Evolutionary conservation across 2,329 filamentous ascomycete species (phyloP).

Genomic region (Fusarium vanettenii): DNA sequence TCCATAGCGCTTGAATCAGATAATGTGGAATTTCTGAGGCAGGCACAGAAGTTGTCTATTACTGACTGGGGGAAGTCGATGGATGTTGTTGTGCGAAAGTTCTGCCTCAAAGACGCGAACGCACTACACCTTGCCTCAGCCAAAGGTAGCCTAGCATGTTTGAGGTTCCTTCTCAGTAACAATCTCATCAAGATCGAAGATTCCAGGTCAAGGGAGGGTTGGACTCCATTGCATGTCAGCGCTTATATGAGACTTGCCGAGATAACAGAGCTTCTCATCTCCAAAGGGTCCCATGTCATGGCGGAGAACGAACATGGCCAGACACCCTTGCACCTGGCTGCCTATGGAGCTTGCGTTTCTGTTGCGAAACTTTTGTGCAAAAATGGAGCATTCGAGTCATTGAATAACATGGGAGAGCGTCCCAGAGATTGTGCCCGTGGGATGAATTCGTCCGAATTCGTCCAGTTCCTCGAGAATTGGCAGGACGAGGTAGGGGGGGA

Average conservation of each 20-base stretch:
- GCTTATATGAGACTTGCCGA: not conserved
- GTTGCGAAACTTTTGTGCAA: not conserved
- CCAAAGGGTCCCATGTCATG: not conserved
- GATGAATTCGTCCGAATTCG: not conserved
- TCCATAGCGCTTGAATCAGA: not conserved
- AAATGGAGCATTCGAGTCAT: not conserved
- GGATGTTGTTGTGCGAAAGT: not conserved
- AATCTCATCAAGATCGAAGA: not conserved
- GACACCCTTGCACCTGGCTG: not conserved
- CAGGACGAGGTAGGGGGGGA: not conserved
- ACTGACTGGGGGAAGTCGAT: not conserved
- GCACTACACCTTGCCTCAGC: not conserved
- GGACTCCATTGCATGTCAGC: not conserved
- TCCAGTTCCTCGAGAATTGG: not conserved
- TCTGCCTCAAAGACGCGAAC: not conserved
- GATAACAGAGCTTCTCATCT: not conserved
- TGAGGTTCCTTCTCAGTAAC: not conserved
- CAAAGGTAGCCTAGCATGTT: not conserved
- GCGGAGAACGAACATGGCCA: not conserved
- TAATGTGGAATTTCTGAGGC: not conserved
- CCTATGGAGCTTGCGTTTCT: not conserved
- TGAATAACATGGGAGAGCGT: not conserved
- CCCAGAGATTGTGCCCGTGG: not conserved
- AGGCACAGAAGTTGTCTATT: not conserved
- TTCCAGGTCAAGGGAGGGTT: not conserved